Conservation (phyloP, 352 stramenopile species). For the Pythium sukuiense region DNA sequence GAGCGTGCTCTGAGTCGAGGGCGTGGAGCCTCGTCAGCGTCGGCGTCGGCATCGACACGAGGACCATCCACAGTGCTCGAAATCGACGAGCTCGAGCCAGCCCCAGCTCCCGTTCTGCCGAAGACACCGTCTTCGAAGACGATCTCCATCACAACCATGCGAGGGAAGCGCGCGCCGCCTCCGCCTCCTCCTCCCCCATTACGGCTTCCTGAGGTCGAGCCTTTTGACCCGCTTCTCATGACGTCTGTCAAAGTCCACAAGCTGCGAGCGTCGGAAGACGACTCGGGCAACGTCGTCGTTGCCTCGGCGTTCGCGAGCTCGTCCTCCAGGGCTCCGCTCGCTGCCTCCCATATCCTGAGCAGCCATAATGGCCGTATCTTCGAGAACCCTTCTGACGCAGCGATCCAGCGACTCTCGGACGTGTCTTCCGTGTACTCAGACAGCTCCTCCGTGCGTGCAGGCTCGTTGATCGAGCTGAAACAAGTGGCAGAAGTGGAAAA, state of each 20-base stretch:
- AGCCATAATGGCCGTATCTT: conserved; percentile 19
- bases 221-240: conserved; percentile 23
- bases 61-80: conserved; percentile 17
- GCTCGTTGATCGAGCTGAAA: conserved; percentile 29
- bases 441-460: conserved; percentile 7
- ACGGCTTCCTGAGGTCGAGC: conserved; percentile 9
- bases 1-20: conserved; percentile 11
- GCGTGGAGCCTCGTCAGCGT: conserved; percentile 12
- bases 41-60: conserved; percentile 9
- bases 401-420: conserved; percentile 23
- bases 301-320: neutral
- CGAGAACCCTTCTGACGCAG: conserved; percentile 11
- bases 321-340: neutral
- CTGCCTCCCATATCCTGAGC: conserved; percentile 8
- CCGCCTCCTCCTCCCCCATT: conserved; percentile 7
- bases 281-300: neutral
- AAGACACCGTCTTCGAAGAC: conserved; percentile 21
- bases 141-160: conserved; percentile 18
- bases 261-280: conserved; percentile 12
- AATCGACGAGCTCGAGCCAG: conserved; percentile 21
- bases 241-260: conserved; percentile 16
- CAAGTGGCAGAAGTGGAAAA: conserved; percentile 23
- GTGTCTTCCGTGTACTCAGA: conserved; percentile 20
- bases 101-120: neutral
- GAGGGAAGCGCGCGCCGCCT: conserved; percentile 6